Base-by-base conservation (phyloP, 2,329 filamentous ascomycete species). In the Colletotrichum truncatum region DNA sequence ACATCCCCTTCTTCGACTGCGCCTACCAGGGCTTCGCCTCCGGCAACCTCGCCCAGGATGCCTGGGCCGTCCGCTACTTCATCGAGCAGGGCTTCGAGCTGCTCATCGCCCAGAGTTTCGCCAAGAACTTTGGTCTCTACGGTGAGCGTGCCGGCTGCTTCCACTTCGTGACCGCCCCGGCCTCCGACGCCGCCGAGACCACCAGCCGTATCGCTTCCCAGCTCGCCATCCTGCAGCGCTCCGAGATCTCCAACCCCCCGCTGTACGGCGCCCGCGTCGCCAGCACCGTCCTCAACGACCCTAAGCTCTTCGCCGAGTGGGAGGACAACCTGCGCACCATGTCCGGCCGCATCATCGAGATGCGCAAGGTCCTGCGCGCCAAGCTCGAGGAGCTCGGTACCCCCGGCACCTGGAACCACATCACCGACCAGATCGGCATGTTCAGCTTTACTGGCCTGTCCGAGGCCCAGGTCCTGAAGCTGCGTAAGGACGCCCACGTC, bases 381-480 rank as follows among this genome's bases (percentile, higher is more conserved):
- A 93, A 94, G 79, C 88, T 99, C 10, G 95, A 98, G 81, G 88
- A 90, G 74, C 86, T 95, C 65, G 89, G 88, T 28, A 98, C 96
- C 0, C 95, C 95, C 0, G 95, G 95, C 30, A 91, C 87, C 12
- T 99, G 96, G 96, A 93, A 94, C 75, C 96, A 99, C 81, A 97
- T 99, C 77, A 98, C 94, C 14, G 93, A 97, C 73, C 96, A 99
- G 86, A 99, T 99, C 76, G 96, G 96, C 82, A 99, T 99, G 96
- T 99, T 99, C 83, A 95, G 91, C 78, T 99, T 97, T 78, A 97
- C 93, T 1, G 93, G 93, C 11, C 80, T 97, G 76, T 87, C 78
- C 11, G 91, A 94, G 81, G 76, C 87, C 67, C 93, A 96, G 76
- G 93, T 95, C 7, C 71, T 86, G 71, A 89, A 88, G 80, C 81